These are phyloP conservation scores for Arctium lappa DNA, from an alignment of 129 eudicot genomes.

Conservation along the genomic window DNA sequence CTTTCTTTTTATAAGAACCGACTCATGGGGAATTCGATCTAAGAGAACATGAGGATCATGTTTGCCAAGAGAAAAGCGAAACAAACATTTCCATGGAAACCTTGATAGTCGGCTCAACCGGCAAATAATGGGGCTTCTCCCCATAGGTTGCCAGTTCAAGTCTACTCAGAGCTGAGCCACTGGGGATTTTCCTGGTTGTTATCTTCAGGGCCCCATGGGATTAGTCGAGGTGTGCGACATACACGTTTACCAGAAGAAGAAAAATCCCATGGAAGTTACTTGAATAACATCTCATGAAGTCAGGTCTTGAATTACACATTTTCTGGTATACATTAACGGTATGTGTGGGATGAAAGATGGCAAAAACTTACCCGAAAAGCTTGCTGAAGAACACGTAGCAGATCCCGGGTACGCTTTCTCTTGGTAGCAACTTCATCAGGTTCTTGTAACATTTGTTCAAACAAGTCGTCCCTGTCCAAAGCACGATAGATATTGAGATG, in stretches of 20 bases:
- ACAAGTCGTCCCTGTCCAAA: conserved; percentile 70
- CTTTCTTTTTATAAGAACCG: too few relatives aligned
- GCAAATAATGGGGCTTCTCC: too few relatives aligned
- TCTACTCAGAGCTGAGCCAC: too few relatives aligned
- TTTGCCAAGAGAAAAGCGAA: too few relatives aligned
- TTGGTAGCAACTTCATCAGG: conserved; percentile 84
- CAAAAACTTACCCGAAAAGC: conserved; percentile 73
- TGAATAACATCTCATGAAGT: not conserved
- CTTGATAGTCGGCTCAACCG: too few relatives aligned
- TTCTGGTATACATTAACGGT: not conserved
- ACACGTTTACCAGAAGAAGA: too few relatives aligned
- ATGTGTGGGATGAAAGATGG: not conserved
- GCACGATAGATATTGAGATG: not conserved
- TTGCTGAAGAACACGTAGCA: conserved; percentile 87
- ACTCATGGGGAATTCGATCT: not conserved
- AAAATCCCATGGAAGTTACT: not conserved
- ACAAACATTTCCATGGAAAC: too few relatives aligned
- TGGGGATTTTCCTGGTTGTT: too few relatives aligned
- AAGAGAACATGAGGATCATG: not conserved
- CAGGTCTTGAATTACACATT: too few relatives aligned
- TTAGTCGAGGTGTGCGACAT: too few relatives aligned
- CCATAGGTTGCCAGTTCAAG: too few relatives aligned
- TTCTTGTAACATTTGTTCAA: conserved; percentile 97
- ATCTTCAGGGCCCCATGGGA: too few relatives aligned
- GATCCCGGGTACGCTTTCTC: conserved; percentile 84